Evolutionary conservation across 352 stramenopile genomes (phyloP).

Genomic region (Thraustotheca clavata): DNA sequence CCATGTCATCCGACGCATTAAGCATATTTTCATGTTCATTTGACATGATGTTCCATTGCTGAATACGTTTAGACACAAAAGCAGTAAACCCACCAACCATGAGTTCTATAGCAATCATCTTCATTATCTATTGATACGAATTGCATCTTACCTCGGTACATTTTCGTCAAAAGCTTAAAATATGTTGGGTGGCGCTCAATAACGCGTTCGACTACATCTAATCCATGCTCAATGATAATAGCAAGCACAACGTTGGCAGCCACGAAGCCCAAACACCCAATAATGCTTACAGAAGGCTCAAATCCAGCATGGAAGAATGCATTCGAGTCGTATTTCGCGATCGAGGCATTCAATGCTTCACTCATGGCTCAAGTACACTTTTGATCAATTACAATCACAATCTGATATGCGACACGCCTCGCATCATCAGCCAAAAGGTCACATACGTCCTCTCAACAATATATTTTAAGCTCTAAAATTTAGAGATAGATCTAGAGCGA

Average conservation of each 20-base stretch:
- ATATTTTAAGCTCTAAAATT: too few relatives aligned
- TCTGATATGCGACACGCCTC: too few relatives aligned
- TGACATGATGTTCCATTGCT: conserved; percentile 15
- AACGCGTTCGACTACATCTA: conserved; percentile 9
- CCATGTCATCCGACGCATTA: conserved; percentile 11
- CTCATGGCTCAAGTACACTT: too few relatives aligned
- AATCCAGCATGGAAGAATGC: conserved; percentile 16
- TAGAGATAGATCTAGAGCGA: too few relatives aligned
- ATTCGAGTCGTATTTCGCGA: not conserved
- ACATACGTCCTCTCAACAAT: too few relatives aligned
- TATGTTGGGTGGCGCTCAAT: conserved; percentile 19
- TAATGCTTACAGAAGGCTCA: conserved; percentile 1
- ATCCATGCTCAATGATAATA: not conserved
- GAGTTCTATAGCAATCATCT: not conserved
- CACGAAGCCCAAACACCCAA: conserved; percentile 4
- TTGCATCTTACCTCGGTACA: conserved; percentile 7
- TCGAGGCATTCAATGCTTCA: not conserved
- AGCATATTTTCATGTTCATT: conserved; percentile 8
- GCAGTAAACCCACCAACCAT: conserved; percentile 18
- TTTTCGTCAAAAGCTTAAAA: conserved; percentile 13
- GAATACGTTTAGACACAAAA: conserved; percentile 17
- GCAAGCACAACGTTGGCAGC: not conserved
- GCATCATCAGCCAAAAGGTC: too few relatives aligned
- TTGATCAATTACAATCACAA: too few relatives aligned
- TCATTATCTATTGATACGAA: not conserved